Base-by-base conservation (phyloP, 352 stramenopile species). In the Phytophthora aleatoria region DNA sequence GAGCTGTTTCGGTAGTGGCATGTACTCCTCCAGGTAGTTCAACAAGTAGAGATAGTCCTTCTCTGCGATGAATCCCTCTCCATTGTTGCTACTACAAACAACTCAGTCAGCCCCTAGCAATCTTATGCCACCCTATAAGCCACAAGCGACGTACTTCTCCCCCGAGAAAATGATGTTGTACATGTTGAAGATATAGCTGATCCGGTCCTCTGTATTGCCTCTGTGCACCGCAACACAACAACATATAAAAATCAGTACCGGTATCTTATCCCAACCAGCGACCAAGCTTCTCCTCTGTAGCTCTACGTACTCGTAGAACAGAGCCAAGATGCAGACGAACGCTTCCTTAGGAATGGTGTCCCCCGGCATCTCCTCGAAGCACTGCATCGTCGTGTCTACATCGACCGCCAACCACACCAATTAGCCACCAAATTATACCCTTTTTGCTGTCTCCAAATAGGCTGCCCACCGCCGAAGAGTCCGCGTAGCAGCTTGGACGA, bases 161-260 rank as follows among this genome's bases (percentile, higher is more conserved):
- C 72, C 71, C 3, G 73, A 76, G 59, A 91, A 85, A 28, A 87
- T 83, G 56, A 90, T 91, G 49, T 76, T 81, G 72, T 94, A 93
- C 87, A 95, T 95, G 20, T 71, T 85, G 57, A 95, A 95, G 24
- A 95, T 79, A 66, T 93, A 95, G 69, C 81, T 88, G 61, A 95
- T 90, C n/a, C 86, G 81, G 67, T 95, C 87, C 58, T 95, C 87
- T 35, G 85, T 93, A 67, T 92, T 93, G 50, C 87, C 87, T 69
- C 87, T 95, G 59, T 49, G 8, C 36, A 27, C 11, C 57, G 54
- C 36, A 67, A 43, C 16, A 54, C 33, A 62, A 53, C 41, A 57
- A 44, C 16, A 42, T 41, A 15, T 44, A 48, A 64, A 58, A 58
- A 74, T 69, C 41, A 60, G 61, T 20, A 20, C 20, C 20, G 20